phyloP scores from a whole-genome alignment of 2,329 filamentous ascomycete species.

The Sphaerulina vaccinii region DNA sequence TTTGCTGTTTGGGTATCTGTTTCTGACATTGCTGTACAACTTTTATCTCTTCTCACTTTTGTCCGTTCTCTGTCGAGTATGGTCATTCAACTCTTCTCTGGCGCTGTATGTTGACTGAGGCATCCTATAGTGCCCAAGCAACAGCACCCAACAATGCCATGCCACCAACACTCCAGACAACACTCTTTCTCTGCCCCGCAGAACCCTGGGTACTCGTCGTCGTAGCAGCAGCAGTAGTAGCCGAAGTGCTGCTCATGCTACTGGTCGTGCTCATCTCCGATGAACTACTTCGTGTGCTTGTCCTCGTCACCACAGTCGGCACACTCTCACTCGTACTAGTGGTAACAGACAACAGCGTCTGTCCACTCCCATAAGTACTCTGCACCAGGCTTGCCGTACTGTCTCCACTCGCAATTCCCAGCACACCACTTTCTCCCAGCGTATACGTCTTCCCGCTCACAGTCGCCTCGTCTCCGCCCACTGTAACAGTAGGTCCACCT shows the following conservation, averaged over 20 bases:
- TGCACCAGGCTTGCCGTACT: constrained; percentile 1
- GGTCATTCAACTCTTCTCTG: too few species aligned
- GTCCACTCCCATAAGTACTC: constrained; percentile 9
- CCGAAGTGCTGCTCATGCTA: not conserved
- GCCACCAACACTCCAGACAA: constrained; percentile 6
- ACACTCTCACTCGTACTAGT: not conserved
- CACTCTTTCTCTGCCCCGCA: constrained; percentile 4
- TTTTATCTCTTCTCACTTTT: too few species aligned
- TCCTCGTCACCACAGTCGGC: not conserved
- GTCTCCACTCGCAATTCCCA: constrained; percentile 1
- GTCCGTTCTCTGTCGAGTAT: too few species aligned
- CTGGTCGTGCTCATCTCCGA: not conserved
- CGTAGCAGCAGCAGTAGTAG: not conserved
- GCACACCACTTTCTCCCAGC: constrained; percentile 4
- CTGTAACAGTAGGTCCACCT: not conserved
- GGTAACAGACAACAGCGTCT: constrained; percentile 6
- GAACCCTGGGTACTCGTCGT: constrained; percentile 7
- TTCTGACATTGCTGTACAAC: too few species aligned
- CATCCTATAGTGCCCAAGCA: constrained; percentile 3
- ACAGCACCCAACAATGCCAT: not conserved
- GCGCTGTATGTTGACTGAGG: too few species aligned
- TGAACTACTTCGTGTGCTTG: not conserved
- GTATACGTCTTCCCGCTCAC: constrained; percentile 5
- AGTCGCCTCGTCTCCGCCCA: not conserved
- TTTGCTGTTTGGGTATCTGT: too few species aligned